These are phyloP conservation scores for Stagonosporopsis vannaccii DNA, from an alignment of 2,329 filamentous ascomycete genomes.

Conservation along the genomic window DNA sequence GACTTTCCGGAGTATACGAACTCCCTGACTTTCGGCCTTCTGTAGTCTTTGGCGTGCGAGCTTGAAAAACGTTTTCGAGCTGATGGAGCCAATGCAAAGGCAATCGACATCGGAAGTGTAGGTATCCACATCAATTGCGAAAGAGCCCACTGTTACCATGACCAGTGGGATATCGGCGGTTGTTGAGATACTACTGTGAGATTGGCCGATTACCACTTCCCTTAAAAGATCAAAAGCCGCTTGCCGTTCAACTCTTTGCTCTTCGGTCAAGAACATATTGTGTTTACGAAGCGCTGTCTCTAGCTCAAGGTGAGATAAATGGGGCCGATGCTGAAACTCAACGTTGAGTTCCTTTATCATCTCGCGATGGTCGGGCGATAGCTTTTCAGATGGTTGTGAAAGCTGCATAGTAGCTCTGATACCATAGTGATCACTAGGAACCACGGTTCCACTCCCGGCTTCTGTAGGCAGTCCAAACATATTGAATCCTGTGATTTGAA, in stretches of 20 bases:
- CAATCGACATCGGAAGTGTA: conserved; percentile 69
- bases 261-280: conserved; percentile 56
- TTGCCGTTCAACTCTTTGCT: conserved; percentile 54
- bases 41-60: conserved; percentile 64
- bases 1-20: conserved; percentile 65
- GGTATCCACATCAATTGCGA: conserved; percentile 69
- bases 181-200: conserved; percentile 11
- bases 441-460: conserved; percentile 20
- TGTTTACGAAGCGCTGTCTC: conserved; percentile 22
- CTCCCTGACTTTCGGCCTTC: conserved; percentile 53
- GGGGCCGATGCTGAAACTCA: conserved; percentile 18
- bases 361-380: conserved; percentile 1
- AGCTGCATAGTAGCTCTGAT: conserved; percentile 49
- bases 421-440: conserved; percentile 63
- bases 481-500: conserved; percentile 60
- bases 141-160: conserved; percentile 70
- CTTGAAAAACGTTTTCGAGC: conserved; percentile 67
- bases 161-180: conserved; percentile 53
- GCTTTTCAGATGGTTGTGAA: conserved; percentile 27
- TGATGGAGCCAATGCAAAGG: conserved; percentile 69
- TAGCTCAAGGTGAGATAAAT: conserved; percentile 23
- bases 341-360: conserved; percentile 19
- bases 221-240: conserved; percentile 58
- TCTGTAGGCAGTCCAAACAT: conserved; percentile 61
- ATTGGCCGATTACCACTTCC: conserved; percentile 50